Evolutionary conservation across 78 protist species (phyloP), one percentile per base, ranked within the genome.

Genomic region (Dictyostelium capitatum): DNA sequence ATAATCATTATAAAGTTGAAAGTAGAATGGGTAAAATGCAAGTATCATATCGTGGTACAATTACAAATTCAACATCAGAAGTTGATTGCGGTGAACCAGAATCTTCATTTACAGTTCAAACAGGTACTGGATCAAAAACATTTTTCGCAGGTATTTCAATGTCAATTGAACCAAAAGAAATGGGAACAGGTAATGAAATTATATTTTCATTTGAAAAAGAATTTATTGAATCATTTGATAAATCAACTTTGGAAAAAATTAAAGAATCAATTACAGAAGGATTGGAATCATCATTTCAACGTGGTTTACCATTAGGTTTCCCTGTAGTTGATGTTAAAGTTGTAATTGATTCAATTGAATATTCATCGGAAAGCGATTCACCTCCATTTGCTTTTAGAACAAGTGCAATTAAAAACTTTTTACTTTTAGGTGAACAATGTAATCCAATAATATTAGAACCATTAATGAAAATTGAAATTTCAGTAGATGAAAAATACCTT

Each of bases 251-350:
- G 17, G 87, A 80, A 9, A 48, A 46, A n/a, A 48, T 54, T 48
- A 80, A 89, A 41, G n/a, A 12, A 14, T 14, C 94, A 14, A 80
- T 89, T 6, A 25, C 0, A 2, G 94, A 89, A 51, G 94, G 94
- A 23, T 8, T 50, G 0, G 94, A 89, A 20, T 17, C 81, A 23
- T 43, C 82, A 19, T 80, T 89, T 47, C 82, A 77, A 54, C 64
- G 89, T 57, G 94, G 94, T n/a, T 79, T 89, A 32, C 94, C 94
- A 53, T 0, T 80, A 3, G 94, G 94, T 41, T 89, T 89, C 87
- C 94, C 94, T 4, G 80, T 57, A 3, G 79, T 56, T 46, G 94
- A 80, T 43, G 19, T 46, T 8, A 51, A 54, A 41, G 74, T 89
- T 6, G 41, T 77, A 4, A 77, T 80, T 2, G 25, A 46, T 7